Evolutionary conservation across 208 protist species (phyloP), one percentile per base, ranked within the genome.

Genomic region (Crithidia fasciculata): DNA sequence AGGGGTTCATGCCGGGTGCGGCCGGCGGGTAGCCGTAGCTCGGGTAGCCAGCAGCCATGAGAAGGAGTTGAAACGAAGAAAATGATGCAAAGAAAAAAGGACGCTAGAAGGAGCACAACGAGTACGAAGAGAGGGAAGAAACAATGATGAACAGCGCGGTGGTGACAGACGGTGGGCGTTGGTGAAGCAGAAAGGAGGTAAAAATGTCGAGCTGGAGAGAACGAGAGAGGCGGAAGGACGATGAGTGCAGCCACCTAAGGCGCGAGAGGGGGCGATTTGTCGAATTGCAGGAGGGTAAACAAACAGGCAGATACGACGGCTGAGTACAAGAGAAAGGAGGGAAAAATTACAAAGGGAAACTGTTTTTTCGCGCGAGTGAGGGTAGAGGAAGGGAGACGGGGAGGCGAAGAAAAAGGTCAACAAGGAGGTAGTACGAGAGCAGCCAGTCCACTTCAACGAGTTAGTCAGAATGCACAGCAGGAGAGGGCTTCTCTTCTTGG

Each of bases 31-130:
- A 67, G 10, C 45, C 39, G 43, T 61, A 52, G 43, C 18, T 49
- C 3, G 65, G 50, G 16, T 61, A 70, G 15, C 53, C 65, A 16
- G 64, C 52, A 5, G 50, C 19, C 65, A 70, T 70, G 41, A 13
- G 45, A 28, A 28, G 45, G 45, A 13, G 9, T 9, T 43, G 5
- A 19, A n/a, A 61, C 4, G 40, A 18, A 50, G 9, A 16, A 43
- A 39, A 40, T 12, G 8, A 39, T 4, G 9, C 9, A 52, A 18
- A 15, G 18, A 52, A 36, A 15, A 12, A 52, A 5, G 15, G 10
- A 13, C 7, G 45, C 45, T 49, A 49, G 45, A 49, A 2, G 45
- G 45, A 2, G 45, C 45, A 49, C 45, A 49, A 49, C 0, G 12
- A 49, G 12, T 49, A 49, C 2, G 45, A 49, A 15, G 12, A 49